Conservation (phyloP, 768 basidiomycete species). For the Phaeotremella fagi region DNA sequence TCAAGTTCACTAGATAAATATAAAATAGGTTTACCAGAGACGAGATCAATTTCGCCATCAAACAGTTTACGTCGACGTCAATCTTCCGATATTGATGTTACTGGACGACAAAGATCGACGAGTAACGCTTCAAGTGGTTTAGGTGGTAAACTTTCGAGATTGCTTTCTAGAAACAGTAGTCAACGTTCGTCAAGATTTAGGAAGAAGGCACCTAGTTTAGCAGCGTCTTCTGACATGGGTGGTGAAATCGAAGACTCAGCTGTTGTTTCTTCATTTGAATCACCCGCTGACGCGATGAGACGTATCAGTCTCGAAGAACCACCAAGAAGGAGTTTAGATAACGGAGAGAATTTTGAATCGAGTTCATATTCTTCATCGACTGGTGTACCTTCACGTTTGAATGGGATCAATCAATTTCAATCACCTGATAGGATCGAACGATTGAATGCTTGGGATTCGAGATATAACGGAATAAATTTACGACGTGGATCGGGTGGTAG, state of each 20-base stretch:
- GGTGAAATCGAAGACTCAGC: slow-evolving; percentile 11
- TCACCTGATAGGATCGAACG: slow-evolving; percentile 14
- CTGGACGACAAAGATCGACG: slow-evolving; percentile 34
- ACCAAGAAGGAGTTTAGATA: slow-evolving; percentile 3
- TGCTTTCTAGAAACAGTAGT: slow-evolving; percentile 33
- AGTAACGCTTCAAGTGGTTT: slow-evolving; percentile 38
- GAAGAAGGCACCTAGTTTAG: background rate
- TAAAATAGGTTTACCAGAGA: slow-evolving; percentile 4
- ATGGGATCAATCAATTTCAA: slow-evolving; percentile 1
- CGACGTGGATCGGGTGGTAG: slow-evolving; percentile 20
- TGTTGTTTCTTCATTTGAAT: slow-evolving; percentile 2
- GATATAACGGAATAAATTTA: background rate
- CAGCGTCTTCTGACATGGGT: slow-evolving; percentile 2
- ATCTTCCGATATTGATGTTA: slow-evolving; percentile 25
- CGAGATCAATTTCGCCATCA: slow-evolving; percentile 12
- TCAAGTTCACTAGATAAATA: slow-evolving; percentile 32
- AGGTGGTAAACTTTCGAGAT: slow-evolving; percentile 31
- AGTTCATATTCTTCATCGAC: slow-evolving; percentile 16
- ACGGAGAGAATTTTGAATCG: slow-evolving; percentile 25
- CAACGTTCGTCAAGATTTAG: slow-evolving; percentile 18
- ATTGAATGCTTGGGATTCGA: background rate
- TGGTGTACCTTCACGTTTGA: background rate
- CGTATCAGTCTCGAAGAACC: slow-evolving; percentile 17
- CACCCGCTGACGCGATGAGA: slow-evolving; percentile 8
- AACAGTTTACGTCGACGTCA: slow-evolving; percentile 25